A percentile compares a stretch with the other conserved stretches of the same genome.
Evolutionary conservation across 169 alveolate genomes (phyloP).

Genomic region (Neospora caninum): DNA sequence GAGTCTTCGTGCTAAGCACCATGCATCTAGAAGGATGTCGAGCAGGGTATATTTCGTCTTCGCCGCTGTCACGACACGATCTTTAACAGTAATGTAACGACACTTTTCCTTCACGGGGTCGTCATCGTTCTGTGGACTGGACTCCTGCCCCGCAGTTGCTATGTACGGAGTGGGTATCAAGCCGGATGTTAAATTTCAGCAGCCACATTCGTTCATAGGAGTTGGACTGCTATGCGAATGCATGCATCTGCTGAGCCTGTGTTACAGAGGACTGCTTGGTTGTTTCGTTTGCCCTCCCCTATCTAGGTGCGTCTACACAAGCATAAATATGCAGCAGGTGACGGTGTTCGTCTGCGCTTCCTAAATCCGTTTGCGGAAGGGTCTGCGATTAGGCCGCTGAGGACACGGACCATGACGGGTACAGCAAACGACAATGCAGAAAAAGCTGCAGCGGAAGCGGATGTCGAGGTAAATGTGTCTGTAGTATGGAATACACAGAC

Average conservation of each 20-base stretch:
- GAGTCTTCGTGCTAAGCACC: neutral
- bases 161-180: too few species aligned
- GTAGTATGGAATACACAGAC: neutral
- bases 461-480: neutral
- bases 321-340: neutral
- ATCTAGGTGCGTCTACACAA: neutral
- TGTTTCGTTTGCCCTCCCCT: neutral
- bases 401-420: neutral
- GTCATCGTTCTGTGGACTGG: too few species aligned
- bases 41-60: too few species aligned
- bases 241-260: too few species aligned
- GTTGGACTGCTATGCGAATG: too few species aligned
- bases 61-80: neutral
- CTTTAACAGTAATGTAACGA: too few species aligned
- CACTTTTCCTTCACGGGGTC: too few species aligned
- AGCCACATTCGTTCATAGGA: too few species aligned
- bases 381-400: neutral
- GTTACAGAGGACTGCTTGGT: too few species aligned
- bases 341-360: neutral
- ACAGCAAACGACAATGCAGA: neutral
- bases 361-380: slow-evolving; percentile 2
- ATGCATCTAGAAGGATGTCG: too few species aligned
- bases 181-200: too few species aligned
- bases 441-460: neutral
- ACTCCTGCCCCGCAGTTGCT: too few species aligned